Percentiles rank a stretch among this genome's conserved stretches.
Conservation (phyloP, 1,139 yeast genomes). For the Sugiyamaella sp. region DNA sequence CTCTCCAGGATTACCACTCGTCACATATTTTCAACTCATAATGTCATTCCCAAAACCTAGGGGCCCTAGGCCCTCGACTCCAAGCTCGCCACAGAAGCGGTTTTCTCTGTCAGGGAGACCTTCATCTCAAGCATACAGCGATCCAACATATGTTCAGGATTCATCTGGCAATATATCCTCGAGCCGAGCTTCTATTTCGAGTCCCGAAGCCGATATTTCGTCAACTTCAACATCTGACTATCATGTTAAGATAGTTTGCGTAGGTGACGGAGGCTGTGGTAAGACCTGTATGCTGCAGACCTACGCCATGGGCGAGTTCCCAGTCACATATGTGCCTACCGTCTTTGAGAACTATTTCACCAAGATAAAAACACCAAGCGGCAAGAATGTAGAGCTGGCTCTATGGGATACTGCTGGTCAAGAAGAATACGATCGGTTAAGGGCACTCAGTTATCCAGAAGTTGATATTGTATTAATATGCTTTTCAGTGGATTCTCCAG, state of each 20-base stretch:
- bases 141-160: slow-evolving; percentile 28
- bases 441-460: slow-evolving; percentile 85
- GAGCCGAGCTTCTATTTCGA: slow-evolving; percentile 8
- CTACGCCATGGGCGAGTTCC: slow-evolving; percentile 80
- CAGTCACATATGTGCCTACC: slow-evolving; percentile 80
- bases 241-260: slow-evolving; percentile 58
- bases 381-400: slow-evolving; percentile 67
- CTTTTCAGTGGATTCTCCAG: slow-evolving; percentile 66
- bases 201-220: slow-evolving; percentile 11
- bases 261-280: slow-evolving; percentile 96
- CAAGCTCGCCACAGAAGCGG: slow-evolving; percentile 20
- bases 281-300: slow-evolving; percentile 83
- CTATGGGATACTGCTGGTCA: slow-evolving; percentile 97
- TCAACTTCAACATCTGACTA: slow-evolving; percentile 26
- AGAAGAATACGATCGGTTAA: slow-evolving; percentile 82
- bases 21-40: not conserved
- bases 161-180: slow-evolving; percentile 25
- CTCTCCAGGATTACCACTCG: too few relatives aligned
- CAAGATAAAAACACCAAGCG: slow-evolving; percentile 57
- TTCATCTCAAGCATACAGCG: slow-evolving; percentile 17
- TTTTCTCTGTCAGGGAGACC: slow-evolving; percentile 21
- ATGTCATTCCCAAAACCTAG: slow-evolving; percentile 14
- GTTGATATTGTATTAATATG: slow-evolving; percentile 76
- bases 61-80: slow-evolving; percentile 15
- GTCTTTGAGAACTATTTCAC: slow-evolving; percentile 85